Evolutionary conservation across 495 filamentous ascomycete genomes (phyloP).

Genomic region (Cladorrhinum samala): DNA sequence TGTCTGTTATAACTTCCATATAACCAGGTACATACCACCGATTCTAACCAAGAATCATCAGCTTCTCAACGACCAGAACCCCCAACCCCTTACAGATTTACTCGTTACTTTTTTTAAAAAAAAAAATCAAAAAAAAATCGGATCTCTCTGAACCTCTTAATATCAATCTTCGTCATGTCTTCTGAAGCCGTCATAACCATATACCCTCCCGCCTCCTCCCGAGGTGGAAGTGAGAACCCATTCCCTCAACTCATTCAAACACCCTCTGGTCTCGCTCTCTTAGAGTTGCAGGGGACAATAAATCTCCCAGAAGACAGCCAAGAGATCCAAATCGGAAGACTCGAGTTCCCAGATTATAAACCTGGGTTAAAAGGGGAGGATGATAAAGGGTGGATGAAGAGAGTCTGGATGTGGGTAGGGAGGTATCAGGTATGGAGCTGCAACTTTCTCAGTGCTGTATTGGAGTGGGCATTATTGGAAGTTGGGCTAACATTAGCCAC

Average conservation of each 20-base stretch:
- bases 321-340: conserved; percentile 56
- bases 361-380: conserved; percentile 37
- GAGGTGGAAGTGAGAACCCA: conserved; percentile 37
- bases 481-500: not conserved
- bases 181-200: not conserved
- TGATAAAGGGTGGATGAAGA: conserved; percentile 92
- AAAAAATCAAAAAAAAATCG: no score
- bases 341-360: conserved; percentile 72
- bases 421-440: conserved; percentile 48
- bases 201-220: not conserved
- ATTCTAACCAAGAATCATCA: not conserved
- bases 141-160: not conserved
- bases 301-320: conserved; percentile 51
- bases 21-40: no score
- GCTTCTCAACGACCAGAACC: not conserved
- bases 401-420: conserved; percentile 80
- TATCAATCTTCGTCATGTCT: not conserved
- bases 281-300: conserved; percentile 87
- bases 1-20: not conserved
- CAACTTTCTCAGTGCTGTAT: not conserved
- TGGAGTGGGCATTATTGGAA: not conserved
- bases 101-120: no score
- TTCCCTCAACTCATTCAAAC: conserved; percentile 84
- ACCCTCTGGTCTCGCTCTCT: conserved; percentile 67
- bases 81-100: not conserved